phyloP scores from a whole-genome alignment of 192 early-diverging fungal species.

The Spizellomyces punctatus region DNA sequence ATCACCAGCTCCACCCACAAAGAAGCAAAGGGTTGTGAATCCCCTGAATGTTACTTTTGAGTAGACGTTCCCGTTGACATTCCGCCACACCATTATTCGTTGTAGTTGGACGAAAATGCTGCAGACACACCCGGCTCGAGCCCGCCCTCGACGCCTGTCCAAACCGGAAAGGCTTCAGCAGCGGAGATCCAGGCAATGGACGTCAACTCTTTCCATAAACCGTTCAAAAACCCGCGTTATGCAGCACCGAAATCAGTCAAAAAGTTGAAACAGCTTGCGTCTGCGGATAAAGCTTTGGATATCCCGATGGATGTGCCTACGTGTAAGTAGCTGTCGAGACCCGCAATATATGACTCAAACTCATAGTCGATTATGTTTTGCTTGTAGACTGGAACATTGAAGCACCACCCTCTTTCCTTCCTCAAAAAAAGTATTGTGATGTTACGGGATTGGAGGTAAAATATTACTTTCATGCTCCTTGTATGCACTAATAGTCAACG shows the following conservation, averaged over 20 bases:
- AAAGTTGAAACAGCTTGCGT: slow-evolving; percentile 80
- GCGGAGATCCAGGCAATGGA: not conserved
- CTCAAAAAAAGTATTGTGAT: slow-evolving; percentile 90
- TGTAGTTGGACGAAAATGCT: not conserved
- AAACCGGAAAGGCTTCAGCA: not conserved
- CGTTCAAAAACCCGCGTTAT: slow-evolving; percentile 77
- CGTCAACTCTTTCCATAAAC: slow-evolving; percentile 35
- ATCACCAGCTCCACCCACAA: not conserved
- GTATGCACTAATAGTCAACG: not conserved
- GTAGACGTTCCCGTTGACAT: too few relatives aligned
- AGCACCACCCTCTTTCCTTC: slow-evolving; percentile 77
- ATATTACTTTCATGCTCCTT: not conserved
- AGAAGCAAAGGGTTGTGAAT: not conserved
- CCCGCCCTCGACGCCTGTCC: not conserved
- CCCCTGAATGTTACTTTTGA: too few relatives aligned
- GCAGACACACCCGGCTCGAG: not conserved
- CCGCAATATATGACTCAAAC: not conserved
- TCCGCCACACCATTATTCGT: too few relatives aligned
- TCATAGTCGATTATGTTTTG: not conserved
- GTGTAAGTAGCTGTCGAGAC: slow-evolving; percentile 47
- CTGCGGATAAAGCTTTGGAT: slow-evolving; percentile 58
- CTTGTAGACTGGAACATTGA: slow-evolving; percentile 77
- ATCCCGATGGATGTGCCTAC: slow-evolving; percentile 65
- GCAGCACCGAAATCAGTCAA: slow-evolving; percentile 69
- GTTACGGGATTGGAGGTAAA: slow-evolving; percentile 80